Conservation (phyloP, 139 green algal species). For the Chlorella sp. region DNA sequence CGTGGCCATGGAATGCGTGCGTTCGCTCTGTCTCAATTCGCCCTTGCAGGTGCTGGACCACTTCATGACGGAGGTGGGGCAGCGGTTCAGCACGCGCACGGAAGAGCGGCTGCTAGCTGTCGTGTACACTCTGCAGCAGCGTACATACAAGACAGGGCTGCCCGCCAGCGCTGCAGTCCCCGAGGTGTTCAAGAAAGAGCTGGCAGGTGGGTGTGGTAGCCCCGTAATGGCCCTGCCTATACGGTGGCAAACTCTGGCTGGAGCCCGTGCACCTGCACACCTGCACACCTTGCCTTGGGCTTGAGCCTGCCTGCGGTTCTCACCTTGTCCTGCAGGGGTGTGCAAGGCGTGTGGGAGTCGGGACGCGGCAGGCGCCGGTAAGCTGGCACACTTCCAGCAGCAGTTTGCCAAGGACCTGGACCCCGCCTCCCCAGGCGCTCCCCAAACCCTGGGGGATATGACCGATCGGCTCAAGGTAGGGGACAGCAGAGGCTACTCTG, state of each 20-base stretch:
- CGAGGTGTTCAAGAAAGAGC: conserved; percentile 72
- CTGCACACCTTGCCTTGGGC: background rate
- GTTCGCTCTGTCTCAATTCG: background rate
- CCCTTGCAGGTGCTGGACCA: conserved; percentile 21
- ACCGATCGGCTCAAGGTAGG: conserved; percentile 81
- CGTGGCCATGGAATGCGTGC: background rate
- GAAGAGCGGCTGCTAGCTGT: conserved; percentile 96
- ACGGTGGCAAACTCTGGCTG: background rate
- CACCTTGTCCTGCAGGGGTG: conserved; percentile 52
- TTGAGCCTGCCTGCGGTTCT: background rate
- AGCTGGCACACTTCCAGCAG: conserved; percentile 72
- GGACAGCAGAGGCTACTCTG: background rate
- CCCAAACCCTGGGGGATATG: conserved; percentile 87
- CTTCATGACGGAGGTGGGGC: conserved; percentile 61
- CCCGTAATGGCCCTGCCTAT: background rate
- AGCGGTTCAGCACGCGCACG: conserved; percentile 81
- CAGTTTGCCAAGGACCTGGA: conserved; percentile 92
- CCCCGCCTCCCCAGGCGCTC: conserved; percentile 78
- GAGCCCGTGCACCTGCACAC: too few species aligned
- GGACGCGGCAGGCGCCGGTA: conserved; percentile 1
- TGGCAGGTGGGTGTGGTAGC: conserved; percentile 50
- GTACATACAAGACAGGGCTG: conserved; percentile 87
- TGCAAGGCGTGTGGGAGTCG: conserved; percentile 77
- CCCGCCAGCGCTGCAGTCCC: conserved; percentile 75
- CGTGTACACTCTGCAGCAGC: conserved; percentile 92